A percentile compares a stretch with the other conserved stretches of the same genome.
Conservation (phyloP, 495 filamentous ascomycete genomes). For the Achaetomiella virescens region DNA sequence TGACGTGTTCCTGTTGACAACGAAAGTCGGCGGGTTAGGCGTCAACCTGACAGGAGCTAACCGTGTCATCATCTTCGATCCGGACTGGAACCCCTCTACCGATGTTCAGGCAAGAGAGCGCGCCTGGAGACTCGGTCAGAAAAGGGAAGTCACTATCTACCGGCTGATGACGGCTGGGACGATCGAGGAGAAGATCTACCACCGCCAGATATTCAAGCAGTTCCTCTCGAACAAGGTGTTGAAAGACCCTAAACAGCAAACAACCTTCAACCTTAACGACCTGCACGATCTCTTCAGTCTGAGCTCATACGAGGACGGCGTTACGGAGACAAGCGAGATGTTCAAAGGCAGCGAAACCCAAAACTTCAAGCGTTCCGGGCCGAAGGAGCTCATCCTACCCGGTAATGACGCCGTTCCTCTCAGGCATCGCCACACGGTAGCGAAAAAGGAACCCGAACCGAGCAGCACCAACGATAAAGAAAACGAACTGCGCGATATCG, state of each 20-base stretch:
- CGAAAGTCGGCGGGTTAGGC: conserved; percentile 88
- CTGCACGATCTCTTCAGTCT: conserved; percentile 87
- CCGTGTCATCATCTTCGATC: conserved; percentile 94
- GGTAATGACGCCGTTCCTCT: conserved; percentile 15
- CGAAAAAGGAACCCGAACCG: neutral
- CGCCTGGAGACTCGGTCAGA: conserved; percentile 93
- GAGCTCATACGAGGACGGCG: conserved; percentile 57
- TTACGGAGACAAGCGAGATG: conserved; percentile 75
- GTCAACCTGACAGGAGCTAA: conserved; percentile 92
- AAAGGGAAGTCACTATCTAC: conserved; percentile 87
- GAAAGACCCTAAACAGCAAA: conserved; percentile 82
- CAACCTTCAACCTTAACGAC: conserved; percentile 78
- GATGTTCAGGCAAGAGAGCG: conserved; percentile 93
- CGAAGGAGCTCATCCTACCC: conserved; percentile 30
- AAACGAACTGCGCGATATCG: conserved; percentile 29
- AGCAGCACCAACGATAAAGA: conserved; percentile 20
- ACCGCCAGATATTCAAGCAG: conserved; percentile 96
- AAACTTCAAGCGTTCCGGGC: conserved; percentile 37
- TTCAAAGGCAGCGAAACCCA: conserved; percentile 79
- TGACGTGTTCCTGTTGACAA: conserved; percentile 88
- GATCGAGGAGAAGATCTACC: conserved; percentile 98
- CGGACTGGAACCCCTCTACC: conserved; percentile 95
- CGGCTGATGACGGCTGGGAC: conserved; percentile 95
- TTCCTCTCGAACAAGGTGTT: conserved; percentile 92
- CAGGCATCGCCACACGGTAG: neutral